Conservation (phyloP, 2,329 filamentous ascomycete genomes). For the Fusarium albidum region DNA sequence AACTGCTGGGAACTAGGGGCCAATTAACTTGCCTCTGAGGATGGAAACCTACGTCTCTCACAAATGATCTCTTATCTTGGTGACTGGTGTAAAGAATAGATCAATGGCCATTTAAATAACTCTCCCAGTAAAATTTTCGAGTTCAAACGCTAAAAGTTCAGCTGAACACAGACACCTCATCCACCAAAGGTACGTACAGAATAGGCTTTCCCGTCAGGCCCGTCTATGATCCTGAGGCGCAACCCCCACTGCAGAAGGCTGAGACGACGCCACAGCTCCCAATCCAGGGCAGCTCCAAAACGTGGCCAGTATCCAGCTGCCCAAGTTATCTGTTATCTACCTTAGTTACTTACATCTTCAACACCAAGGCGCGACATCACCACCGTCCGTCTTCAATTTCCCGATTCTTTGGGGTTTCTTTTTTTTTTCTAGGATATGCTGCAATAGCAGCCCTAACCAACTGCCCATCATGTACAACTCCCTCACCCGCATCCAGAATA, state of each 20-base stretch:
- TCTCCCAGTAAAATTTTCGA: too few species aligned
- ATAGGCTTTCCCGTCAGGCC: too few species aligned
- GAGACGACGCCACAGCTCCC: constrained; percentile 30
- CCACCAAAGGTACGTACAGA: too few species aligned
- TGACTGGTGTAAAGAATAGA: too few species aligned
- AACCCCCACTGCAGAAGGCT: constrained; percentile 38
- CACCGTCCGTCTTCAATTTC: constrained; percentile 15
- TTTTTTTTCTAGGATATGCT: constrained; percentile 20
- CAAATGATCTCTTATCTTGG: too few species aligned
- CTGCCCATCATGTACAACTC: constrained; percentile 80
- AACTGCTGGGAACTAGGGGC: constrained; percentile 3
- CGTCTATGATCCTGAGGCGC: background rate
- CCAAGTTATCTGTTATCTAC: too few species aligned
- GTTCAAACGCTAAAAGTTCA: too few species aligned
- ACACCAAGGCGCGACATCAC: constrained; percentile 30
- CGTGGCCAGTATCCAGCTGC: constrained; percentile 31
- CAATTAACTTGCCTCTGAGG: background rate
- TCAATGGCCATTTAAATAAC: too few species aligned
- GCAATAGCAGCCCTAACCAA: constrained; percentile 15
- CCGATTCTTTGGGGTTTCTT: constrained; percentile 5
- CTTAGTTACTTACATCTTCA: constrained; percentile 15
- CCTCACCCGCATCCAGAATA: constrained; percentile 84
- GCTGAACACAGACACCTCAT: background rate
- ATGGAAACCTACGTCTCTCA: too few species aligned
- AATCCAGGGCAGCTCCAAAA: constrained; percentile 32